These are phyloP conservation scores for Aciculoconidium aculeatum DNA, from an alignment of 805 yeast species.

Conservation along the genomic window DNA sequence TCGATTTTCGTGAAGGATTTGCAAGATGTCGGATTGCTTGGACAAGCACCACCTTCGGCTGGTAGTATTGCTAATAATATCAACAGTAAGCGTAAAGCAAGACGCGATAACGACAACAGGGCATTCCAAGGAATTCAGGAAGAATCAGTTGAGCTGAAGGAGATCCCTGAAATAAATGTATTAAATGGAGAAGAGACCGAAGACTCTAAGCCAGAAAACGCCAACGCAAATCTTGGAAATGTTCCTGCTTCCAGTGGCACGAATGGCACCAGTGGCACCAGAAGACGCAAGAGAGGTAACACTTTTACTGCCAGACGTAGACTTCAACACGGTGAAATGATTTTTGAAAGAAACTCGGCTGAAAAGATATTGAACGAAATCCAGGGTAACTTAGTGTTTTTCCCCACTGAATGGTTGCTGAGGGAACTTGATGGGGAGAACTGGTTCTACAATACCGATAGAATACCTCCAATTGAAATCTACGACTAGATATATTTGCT, in stretches of 20 bases:
- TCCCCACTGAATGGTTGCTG: conserved; percentile 87
- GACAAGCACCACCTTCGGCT: conserved; percentile 25
- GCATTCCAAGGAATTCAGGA: not conserved
- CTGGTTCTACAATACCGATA: conserved; percentile 92
- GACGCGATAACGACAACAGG: not conserved
- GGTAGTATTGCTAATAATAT: not conserved
- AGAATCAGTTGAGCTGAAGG: not conserved
- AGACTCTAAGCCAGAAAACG: conserved; percentile 2
- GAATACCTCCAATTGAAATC: conserved; percentile 92
- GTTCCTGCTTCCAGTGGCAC: not conserved
- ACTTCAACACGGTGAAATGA: conserved; percentile 37
- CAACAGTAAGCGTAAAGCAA: conserved; percentile 1
- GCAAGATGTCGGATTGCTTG: conserved; percentile 31
- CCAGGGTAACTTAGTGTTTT: conserved; percentile 84
- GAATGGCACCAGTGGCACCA: conserved; percentile 3
- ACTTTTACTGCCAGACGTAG: conserved; percentile 30
- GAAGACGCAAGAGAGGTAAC: conserved; percentile 31
- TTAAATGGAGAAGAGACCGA: conserved; percentile 1
- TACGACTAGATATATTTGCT: conserved; percentile 40
- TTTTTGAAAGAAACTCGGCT: conserved; percentile 71
- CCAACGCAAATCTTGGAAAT: not conserved
- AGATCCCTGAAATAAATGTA: not conserved
- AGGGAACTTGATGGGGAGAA: conserved; percentile 85
- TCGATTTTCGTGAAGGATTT: conserved; percentile 24
- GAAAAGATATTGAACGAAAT: conserved; percentile 64